Conservation (phyloP, 225 moss, liverwort and hornwort genomes). For the Sphagnum contortum region DNA sequence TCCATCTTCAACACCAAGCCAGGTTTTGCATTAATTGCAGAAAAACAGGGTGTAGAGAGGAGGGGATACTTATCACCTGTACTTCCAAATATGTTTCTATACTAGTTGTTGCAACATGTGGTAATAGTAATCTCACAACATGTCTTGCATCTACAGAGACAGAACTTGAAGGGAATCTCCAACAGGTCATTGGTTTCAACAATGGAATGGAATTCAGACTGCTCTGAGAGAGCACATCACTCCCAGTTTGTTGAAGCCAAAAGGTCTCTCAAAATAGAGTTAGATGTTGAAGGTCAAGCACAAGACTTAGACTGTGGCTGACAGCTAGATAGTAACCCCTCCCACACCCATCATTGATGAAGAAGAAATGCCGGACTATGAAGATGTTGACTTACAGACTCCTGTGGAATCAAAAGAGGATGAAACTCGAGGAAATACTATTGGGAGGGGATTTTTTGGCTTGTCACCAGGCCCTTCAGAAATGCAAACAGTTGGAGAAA, state of each 20-base stretch:
- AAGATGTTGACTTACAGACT: constrained; percentile 33
- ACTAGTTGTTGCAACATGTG: constrained; percentile 14
- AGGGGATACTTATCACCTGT: constrained; percentile 20
- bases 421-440: constrained; percentile 18
- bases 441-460: constrained; percentile 16
- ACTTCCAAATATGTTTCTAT: constrained; percentile 33
- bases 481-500: not conserved
- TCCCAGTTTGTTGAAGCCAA: constrained; percentile 46
- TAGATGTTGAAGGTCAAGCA: constrained; percentile 56
- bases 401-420: constrained; percentile 8
- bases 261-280: constrained; percentile 33
- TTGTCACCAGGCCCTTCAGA: no score
- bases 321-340: constrained; percentile 38
- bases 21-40: constrained; percentile 22
- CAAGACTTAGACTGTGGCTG: constrained; percentile 33
- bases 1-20: constrained; percentile 18
- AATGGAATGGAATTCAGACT: constrained; percentile 40
- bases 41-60: constrained; percentile 20
- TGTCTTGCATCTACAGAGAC: constrained; percentile 31
- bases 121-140: constrained; percentile 16
- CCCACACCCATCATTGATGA: constrained; percentile 45
- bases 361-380: constrained; percentile 66
- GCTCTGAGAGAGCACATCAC: constrained; percentile 33
- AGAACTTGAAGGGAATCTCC: constrained; percentile 38
- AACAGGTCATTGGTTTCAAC: constrained; percentile 59